Percentiles rank a stretch among this genome's conserved stretches.
phyloP scores from a whole-genome alignment of 345 rosid species.

The Syzygium aqueum region DNA sequence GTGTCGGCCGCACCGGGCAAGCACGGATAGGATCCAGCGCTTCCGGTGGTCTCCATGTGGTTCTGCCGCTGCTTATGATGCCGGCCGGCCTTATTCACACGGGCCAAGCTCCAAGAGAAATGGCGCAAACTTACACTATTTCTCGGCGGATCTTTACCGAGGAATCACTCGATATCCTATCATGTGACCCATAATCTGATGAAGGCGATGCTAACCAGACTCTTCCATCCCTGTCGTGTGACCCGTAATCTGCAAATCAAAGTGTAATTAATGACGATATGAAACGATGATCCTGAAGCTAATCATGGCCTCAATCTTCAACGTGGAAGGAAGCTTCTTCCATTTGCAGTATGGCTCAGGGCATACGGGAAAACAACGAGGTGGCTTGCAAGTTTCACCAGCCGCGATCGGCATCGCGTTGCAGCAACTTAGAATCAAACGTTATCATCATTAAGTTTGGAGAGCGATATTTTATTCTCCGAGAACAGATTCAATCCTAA shows the following conservation, averaged over 20 bases:
- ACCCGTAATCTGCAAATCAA: neutral
- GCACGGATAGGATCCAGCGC: neutral
- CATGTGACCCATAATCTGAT: neutral
- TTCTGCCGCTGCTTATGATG: neutral
- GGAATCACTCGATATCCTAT: neutral
- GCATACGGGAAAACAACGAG: neutral
- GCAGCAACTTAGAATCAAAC: neutral
- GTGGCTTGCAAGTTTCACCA: neutral
- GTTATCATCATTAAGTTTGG: neutral
- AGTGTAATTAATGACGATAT: neutral
- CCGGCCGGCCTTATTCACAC: neutral
- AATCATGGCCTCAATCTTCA: neutral
- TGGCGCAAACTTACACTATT: neutral
- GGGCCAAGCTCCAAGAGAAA: neutral
- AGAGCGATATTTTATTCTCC: neutral
- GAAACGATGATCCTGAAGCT: neutral
- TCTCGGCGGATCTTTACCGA: neutral
- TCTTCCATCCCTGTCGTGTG: neutral
- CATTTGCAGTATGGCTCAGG: neutral
- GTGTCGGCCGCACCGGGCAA: neutral
- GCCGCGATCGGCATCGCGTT: neutral
- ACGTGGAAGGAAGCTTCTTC: neutral
- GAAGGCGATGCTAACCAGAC: neutral
- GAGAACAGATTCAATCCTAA: neutral
- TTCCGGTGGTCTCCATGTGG: neutral